Evolutionary conservation across 345 rosid species (phyloP), one percentile per base, ranked within the genome.

Genomic region (Eucalyptus cladocalyx): DNA sequence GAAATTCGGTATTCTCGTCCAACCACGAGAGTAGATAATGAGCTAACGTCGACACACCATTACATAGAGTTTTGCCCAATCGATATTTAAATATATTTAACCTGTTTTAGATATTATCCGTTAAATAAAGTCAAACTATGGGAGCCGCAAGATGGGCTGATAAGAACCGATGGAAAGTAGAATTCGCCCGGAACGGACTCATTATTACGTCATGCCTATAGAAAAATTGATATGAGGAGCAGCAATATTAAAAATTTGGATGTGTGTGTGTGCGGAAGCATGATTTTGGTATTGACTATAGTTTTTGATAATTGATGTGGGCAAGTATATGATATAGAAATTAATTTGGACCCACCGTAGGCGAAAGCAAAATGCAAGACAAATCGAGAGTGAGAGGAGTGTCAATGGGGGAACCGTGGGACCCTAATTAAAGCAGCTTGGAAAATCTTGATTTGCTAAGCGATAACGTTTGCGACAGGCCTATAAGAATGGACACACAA

Each of bases 201-300:
- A 8, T 54, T 54, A 54, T 54, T 54, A 54, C 1, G 3, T 54
- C 60, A 9, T 21, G 60, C 28, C 60, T 23, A 23, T 54, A 9
- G 2, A 54, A 4, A 54, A 54, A 9, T 54, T 2, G 5, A 54
- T 54, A 21, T 3, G 26, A 54, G 60, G 12, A 54, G 60, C 28
- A 54, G 60, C 60, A 54, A 54, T 9, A 51, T 51, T 6, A 51
- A 51, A 51, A 51, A 6, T 51, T 51, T 17, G 9, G 54, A 51
- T n/a, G n/a, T 51, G 54, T 51, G 23, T 18, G 4, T 0, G 1
- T 51, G 9, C 0, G 23, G 1, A 51, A 51, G 54, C 54, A 18
- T 17, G 23, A 0, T 51, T 51, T 51, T 51, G 9, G 0, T 51
- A 51, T 51, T 6, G 0, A 51, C 3, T 51, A 51, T 17, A 51